Percentiles rank a stretch among this genome's conserved stretches.
Evolutionary conservation across 1,139 yeast genomes (phyloP).

Genomic region (Diutina ranongensis): DNA sequence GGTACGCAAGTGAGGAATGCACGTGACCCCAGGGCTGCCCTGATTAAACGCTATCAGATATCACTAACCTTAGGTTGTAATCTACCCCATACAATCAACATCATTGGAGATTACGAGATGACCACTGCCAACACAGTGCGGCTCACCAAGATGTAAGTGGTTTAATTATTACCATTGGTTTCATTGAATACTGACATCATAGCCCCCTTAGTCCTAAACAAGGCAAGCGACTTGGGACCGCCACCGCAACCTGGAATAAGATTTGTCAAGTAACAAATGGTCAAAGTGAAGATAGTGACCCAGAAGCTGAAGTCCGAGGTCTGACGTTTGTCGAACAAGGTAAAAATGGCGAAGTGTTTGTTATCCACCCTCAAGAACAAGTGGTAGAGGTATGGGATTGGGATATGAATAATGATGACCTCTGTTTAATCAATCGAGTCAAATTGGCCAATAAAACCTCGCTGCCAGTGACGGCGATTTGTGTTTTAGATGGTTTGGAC

Average conservation of each 20-base stretch:
- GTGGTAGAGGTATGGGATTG: conserved; percentile 43
- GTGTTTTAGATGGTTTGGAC: background rate
- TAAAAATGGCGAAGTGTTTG: conserved; percentile 32
- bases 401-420: conserved; percentile 11
- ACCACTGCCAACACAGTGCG: conserved; percentile 3
- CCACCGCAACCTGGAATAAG: conserved; percentile 35
- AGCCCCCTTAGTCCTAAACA: conserved; percentile 14
- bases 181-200: too few relatives aligned
- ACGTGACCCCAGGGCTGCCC: too few relatives aligned
- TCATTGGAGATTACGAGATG: background rate
- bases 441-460: background rate
- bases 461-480: background rate
- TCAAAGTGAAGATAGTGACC: conserved; percentile 1
- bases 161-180: conserved; percentile 1
- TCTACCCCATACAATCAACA: too few relatives aligned
- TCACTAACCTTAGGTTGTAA: too few relatives aligned
- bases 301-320: conserved; percentile 8
- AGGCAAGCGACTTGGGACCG: conserved; percentile 30
- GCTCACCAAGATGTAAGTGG: background rate
- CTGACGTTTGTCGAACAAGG: conserved; percentile 24
- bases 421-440: background rate
- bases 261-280: conserved; percentile 23
- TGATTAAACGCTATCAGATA: too few relatives aligned
- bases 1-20: background rate
- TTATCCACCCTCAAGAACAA: conserved; percentile 18